phyloP scores from a whole-genome alignment of 2,329 filamentous ascomycete species.

The Colletotrichum sp. region DNA sequence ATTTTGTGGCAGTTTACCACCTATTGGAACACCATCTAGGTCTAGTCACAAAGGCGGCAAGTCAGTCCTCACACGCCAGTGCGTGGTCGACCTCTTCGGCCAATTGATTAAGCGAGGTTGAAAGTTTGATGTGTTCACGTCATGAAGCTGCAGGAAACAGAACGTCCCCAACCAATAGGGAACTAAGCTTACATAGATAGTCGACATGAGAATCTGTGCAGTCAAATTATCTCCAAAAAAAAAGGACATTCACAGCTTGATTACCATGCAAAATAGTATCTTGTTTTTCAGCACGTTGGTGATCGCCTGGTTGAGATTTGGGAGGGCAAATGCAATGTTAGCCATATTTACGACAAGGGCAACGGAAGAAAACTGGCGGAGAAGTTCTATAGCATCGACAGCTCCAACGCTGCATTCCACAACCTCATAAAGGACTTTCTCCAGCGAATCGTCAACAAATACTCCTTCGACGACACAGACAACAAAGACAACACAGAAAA shows the following conservation, averaged over 20 bases:
- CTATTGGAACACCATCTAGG: not conserved
- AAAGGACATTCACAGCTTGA: not conserved
- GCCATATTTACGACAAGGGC: too few relatives aligned
- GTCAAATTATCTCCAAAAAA: not conserved
- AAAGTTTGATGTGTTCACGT: not conserved
- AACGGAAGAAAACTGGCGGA: too few relatives aligned
- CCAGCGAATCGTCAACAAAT: too few relatives aligned
- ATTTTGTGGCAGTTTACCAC: not conserved
- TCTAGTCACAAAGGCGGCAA: not conserved
- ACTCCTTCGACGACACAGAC: too few relatives aligned
- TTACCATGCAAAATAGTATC: not conserved
- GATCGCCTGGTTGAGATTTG: too few relatives aligned
- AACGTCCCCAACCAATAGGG: not conserved
- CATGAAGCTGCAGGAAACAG: not conserved
- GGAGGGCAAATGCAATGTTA: too few relatives aligned
- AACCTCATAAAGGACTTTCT: too few relatives aligned
- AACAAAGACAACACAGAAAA: too few relatives aligned
- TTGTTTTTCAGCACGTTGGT: not conserved
- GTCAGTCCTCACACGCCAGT: too few relatives aligned
- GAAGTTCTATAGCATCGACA: too few relatives aligned
- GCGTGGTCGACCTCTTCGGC: not conserved
- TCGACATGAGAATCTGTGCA: not conserved
- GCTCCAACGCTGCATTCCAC: too few relatives aligned
- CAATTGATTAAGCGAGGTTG: not conserved
- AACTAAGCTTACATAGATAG: not conserved